These are phyloP conservation scores for Calonectria pauciramosa DNA, from an alignment of 2,329 filamentous ascomycete genomes.

Conservation along the genomic window DNA sequence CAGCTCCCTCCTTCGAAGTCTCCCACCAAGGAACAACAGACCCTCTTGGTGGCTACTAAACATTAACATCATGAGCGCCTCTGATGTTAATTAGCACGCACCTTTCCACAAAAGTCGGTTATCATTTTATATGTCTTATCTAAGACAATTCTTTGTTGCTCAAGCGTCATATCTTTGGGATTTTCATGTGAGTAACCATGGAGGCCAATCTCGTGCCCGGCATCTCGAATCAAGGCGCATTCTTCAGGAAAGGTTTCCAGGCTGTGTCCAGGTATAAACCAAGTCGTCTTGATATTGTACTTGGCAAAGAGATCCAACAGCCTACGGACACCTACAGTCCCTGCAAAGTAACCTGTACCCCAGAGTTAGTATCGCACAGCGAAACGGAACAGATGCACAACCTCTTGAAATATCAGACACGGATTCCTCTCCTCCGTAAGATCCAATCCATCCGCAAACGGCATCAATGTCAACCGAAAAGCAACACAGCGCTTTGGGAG, in stretches of 20 bases:
- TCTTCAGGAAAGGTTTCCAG: constrained; percentile 64
- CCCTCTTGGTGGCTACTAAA: neutral
- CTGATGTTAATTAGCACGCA: neutral
- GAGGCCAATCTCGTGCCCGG: constrained; percentile 65
- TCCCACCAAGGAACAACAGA: constrained; percentile 7
- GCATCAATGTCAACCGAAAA: constrained; percentile 2
- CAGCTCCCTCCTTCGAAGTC: neutral
- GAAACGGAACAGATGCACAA: neutral
- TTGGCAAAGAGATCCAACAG: constrained; percentile 73
- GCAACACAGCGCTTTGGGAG: neutral
- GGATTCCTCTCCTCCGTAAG: neutral
- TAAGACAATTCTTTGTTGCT: constrained; percentile 82
- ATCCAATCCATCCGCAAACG: constrained; percentile 1
- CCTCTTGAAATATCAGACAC: constrained; percentile 5
- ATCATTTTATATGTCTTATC: constrained; percentile 81
- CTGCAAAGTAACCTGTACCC: neutral
- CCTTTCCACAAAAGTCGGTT: constrained; percentile 76
- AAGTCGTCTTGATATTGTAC: constrained; percentile 77
- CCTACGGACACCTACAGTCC: neutral
- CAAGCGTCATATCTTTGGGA: constrained; percentile 77
- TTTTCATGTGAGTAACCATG: constrained; percentile 85
- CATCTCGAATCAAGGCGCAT: constrained; percentile 61
- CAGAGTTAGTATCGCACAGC: neutral
- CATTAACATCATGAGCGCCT: neutral
- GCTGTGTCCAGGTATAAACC: constrained; percentile 65